phyloP scores from a whole-genome alignment of 2,329 filamentous ascomycete species.

The Diaporthe velutina region DNA sequence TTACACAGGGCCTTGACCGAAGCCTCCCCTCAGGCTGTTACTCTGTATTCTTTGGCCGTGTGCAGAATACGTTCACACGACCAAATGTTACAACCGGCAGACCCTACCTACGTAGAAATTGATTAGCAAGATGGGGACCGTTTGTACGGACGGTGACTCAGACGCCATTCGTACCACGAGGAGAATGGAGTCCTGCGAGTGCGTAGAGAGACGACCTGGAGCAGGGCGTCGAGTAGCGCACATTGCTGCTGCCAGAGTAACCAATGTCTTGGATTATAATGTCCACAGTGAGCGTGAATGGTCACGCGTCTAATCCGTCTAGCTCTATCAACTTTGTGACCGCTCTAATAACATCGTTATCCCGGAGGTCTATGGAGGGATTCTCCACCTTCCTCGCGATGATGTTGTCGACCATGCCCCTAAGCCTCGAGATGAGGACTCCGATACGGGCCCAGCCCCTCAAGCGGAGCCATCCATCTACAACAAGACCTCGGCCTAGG shows the following conservation, averaged over 20 bases:
- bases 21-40: not conserved
- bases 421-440: slow-evolving; percentile 84
- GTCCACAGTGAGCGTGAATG: not conserved
- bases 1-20: not conserved
- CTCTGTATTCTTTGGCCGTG: not conserved
- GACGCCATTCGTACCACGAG: not conserved
- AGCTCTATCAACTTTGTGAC: slow-evolving; percentile 88
- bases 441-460: slow-evolving; percentile 96
- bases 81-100: not conserved
- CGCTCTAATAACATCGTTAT: slow-evolving; percentile 78
- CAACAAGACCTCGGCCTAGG: slow-evolving; percentile 84
- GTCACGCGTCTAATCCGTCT: slow-evolving; percentile 83
- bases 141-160: not conserved
- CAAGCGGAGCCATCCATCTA: slow-evolving; percentile 90
- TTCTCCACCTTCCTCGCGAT: slow-evolving; percentile 86
- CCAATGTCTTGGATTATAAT: slow-evolving; percentile 27
- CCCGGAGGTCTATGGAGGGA: slow-evolving; percentile 60
- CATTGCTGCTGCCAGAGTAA: not conserved
- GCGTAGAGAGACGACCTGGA: not conserved
- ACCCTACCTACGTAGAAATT: not conserved
- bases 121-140: not conserved
- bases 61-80: not conserved
- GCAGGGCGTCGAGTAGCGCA: not conserved
- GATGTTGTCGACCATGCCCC: slow-evolving; percentile 88
- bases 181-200: not conserved